Conservation (phyloP, 1,139 yeast species). For the Debaryomyces sp. region DNA sequence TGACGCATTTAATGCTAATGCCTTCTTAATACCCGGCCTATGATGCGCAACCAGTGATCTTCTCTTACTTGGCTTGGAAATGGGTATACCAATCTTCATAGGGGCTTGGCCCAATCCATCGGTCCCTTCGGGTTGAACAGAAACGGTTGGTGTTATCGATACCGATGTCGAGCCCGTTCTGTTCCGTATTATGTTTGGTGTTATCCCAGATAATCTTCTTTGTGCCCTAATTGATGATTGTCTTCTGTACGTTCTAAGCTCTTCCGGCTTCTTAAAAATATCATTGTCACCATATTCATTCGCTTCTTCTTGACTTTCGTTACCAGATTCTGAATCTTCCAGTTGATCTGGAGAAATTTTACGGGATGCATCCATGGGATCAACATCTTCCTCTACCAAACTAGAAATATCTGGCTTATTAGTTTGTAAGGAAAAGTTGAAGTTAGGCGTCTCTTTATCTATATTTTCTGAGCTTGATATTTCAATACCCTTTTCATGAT, state of each 20-base stretch:
- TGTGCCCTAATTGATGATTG: conserved; percentile 34
- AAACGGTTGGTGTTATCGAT: conserved; percentile 17
- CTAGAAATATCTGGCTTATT: conserved; percentile 1
- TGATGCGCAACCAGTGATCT: conserved; percentile 28
- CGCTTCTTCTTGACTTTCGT: conserved; percentile 22
- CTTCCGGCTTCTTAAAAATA: conserved; percentile 32
- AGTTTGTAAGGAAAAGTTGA: conserved; percentile 6
- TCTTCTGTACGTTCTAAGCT: conserved; percentile 21
- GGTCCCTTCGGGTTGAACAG: conserved; percentile 11
- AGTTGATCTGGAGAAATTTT: conserved; percentile 10
- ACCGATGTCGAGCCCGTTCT: conserved; percentile 34
- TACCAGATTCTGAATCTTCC: conserved; percentile 15
- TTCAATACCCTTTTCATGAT: neutral
- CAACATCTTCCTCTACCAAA: conserved; percentile 26
- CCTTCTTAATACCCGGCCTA: conserved; percentile 16
- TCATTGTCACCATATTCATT: conserved; percentile 36
- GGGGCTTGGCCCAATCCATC: conserved; percentile 23
- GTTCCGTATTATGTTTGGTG: conserved; percentile 27
- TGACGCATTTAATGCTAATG: conserved; percentile 12
- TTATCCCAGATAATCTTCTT: conserved; percentile 42
- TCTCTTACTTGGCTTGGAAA: conserved; percentile 31
- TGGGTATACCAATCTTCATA: conserved; percentile 42
- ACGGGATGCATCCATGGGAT: conserved; percentile 32
- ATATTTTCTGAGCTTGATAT: neutral
- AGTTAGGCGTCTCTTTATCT: neutral